phyloP scores from a whole-genome alignment of 768 basidiomycete genomes.

The Phallus indusiatus region DNA sequence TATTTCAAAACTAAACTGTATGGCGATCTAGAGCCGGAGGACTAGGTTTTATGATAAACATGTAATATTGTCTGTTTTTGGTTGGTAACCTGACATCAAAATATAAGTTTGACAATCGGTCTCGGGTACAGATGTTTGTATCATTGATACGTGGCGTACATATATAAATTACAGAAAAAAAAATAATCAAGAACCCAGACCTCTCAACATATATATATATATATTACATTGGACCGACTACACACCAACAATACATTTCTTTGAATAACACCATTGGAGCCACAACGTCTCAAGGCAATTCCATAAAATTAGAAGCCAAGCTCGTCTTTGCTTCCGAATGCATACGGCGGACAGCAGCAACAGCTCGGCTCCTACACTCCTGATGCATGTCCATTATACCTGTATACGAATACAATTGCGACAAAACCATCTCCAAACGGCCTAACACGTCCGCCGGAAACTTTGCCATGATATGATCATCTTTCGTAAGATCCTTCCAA shows the following conservation, averaged over 20 bases:
- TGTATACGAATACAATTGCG: conserved; percentile 64
- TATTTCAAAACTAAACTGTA: conserved; percentile 91
- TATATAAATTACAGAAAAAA: too few species aligned
- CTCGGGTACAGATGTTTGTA: too few species aligned
- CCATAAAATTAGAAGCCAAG: neutral
- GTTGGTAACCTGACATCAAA: too few species aligned
- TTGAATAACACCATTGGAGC: too few species aligned
- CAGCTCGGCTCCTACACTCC: conserved; percentile 42
- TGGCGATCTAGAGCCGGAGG: conserved; percentile 74
- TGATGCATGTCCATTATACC: conserved; percentile 72
- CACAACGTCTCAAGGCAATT: neutral
- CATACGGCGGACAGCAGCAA: neutral
- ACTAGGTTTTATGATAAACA: conserved; percentile 24
- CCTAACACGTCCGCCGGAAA: conserved; percentile 62
- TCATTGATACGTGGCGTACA: too few species aligned
- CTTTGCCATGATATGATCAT: conserved; percentile 48
- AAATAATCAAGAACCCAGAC: too few species aligned
- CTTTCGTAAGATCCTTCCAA: conserved; percentile 66
- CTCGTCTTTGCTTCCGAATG: neutral
- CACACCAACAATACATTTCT: too few species aligned
- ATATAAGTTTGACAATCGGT: too few species aligned
- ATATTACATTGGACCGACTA: too few species aligned
- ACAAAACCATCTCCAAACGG: conserved; percentile 48
- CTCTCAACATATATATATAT: too few species aligned
- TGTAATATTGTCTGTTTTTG: too few species aligned